phyloP scores from a whole-genome alignment of 1,284 basidiomycete genomes.

The Microbotryum scabiosae region DNA sequence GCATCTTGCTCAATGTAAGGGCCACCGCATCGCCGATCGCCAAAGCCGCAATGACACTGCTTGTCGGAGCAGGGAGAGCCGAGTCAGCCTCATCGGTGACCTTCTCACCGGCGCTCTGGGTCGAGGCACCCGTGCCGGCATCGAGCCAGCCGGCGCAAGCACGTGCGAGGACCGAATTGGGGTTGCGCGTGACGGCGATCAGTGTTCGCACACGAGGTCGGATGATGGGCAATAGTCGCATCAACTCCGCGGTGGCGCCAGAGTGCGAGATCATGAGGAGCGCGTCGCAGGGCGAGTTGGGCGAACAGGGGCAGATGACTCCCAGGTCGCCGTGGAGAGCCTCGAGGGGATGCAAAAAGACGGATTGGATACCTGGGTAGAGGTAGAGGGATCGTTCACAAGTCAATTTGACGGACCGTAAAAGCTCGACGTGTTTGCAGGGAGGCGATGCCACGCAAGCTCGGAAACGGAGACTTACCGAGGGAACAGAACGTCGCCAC shows the following conservation, averaged over 20 bases:
- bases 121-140: conserved; percentile 33
- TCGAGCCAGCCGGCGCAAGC: conserved; percentile 39
- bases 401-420: background rate
- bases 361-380: conserved; percentile 37
- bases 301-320: conserved; percentile 35
- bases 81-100: conserved; percentile 34
- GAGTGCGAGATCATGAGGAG: conserved; percentile 41
- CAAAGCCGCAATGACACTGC: conserved; percentile 40
- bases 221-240: conserved; percentile 38
- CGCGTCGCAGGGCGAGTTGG: conserved; percentile 34
- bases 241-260: conserved; percentile 40
- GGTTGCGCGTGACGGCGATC: conserved; percentile 39
- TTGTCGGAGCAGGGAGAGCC: conserved; percentile 39
- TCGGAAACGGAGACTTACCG: conserved; percentile 15
- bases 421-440: background rate
- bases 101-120: conserved; percentile 18
- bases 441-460: no score
- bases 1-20: conserved; percentile 28
- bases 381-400: no score
- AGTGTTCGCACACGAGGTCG: conserved; percentile 36
- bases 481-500: conserved; percentile 36
- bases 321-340: conserved; percentile 43
- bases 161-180: conserved; percentile 36
- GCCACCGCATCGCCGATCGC: conserved; percentile 42
- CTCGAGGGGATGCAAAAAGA: conserved; percentile 41